Evolutionary conservation across 345 rosid genomes (phyloP), one percentile per base, ranked within the genome.

Genomic region (Lepidium aucheri): DNA sequence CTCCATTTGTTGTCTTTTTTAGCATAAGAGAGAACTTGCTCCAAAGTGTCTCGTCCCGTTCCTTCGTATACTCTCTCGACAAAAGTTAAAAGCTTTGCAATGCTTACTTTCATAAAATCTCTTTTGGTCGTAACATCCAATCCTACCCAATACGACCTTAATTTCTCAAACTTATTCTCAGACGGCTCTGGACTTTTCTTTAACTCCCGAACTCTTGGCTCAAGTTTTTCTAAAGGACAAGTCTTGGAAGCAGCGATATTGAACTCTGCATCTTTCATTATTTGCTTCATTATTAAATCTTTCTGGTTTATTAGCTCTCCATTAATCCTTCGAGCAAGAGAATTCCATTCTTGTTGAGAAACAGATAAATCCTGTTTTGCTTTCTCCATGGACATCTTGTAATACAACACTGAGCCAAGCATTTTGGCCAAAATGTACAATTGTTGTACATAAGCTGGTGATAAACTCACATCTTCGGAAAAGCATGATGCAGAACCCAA

Each of bases 31-130:
- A 72, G 32, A 40, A 49, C 53, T 41, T 26, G 3, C 30, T 64
- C 46, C 60, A 72, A 56, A 56, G 12, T 22, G 8, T 33, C 45
- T 11, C n/a, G 6, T 33, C 66, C 65, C 26, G 33, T 18, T 32
- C 13, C 34, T 15, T 26, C 16, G 22, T 39, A 1, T 13, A 6
- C n/a, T 49, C 52, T 50, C 33, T 41, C 33, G 3, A 42, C 32
- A 40, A 39, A 64, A 9, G 16, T 8, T 15, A 0, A 10, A 22
- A 65, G 43, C 58, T 56, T 17, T n/a, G 6, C 66, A 56, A 57
- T 33, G 45, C 38, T 49, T 33, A 64, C 65, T 56, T 54, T 58
- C 70, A 72, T 3, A 46, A 72, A 32, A 1, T 55, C 47, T 41
- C 46, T 55, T 39, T 56, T 72, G 58, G 3, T 30, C 35, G 15